Conservation (phyloP, 805 yeast species). For the Lipomyces spencermartinsiae region DNA sequence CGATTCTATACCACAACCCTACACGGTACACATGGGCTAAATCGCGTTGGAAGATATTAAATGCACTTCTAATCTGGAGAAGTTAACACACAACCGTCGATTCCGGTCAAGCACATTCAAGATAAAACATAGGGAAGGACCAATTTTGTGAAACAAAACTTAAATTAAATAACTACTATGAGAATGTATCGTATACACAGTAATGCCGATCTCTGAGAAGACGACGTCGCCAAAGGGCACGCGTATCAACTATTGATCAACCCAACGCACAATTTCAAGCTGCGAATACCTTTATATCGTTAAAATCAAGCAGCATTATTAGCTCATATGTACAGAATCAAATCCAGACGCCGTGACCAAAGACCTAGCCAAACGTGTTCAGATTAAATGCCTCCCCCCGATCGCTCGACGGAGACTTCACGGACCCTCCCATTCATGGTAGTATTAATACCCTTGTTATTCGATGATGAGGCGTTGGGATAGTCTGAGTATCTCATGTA, state of each 20-base stretch:
- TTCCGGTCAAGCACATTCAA: too few species aligned
- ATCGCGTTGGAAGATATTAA: neutral
- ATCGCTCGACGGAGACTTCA: conserved; percentile 31
- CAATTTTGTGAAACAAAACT: neutral
- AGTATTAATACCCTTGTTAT: conserved; percentile 28
- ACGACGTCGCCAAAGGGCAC: neutral
- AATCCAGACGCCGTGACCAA: neutral
- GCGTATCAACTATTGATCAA: neutral
- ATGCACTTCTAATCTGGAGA: neutral
- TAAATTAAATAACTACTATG: neutral
- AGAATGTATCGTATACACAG: neutral
- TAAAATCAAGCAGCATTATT: neutral
- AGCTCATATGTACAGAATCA: neutral
- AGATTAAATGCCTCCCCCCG: conserved; percentile 33
- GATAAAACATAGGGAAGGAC: too few species aligned
- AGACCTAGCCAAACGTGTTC: conserved; percentile 3
- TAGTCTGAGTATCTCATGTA: conserved; percentile 16
- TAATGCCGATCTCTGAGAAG: neutral
- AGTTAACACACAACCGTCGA: neutral
- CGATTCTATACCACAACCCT: neutral
- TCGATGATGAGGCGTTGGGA: conserved; percentile 27
- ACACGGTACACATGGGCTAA: neutral
- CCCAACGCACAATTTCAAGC: neutral
- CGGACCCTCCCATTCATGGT: conserved; percentile 22
- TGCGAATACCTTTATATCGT: neutral